Evolutionary conservation across 192 early-diverging fungal species (phyloP), one percentile per base, ranked within the genome.

Genomic region (Gaertneriomyces sp.): DNA sequence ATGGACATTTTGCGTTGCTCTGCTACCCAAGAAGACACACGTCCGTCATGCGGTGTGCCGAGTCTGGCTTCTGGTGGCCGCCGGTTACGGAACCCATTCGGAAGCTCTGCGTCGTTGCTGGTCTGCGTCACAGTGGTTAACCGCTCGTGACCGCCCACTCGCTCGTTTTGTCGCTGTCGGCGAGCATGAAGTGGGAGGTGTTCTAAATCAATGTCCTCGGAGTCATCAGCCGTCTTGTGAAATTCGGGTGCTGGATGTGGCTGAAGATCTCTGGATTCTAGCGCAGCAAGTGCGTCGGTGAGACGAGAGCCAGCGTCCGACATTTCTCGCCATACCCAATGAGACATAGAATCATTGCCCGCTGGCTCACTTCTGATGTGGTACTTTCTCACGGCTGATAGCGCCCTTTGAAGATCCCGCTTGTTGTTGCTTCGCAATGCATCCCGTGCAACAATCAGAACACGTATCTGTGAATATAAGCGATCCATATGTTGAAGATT

Each of bases 1-100:
- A 38, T 17, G 5, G 66, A 68, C 66, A 68, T 68, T 12, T 58
- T 44, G n/a, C 66, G 55, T 42, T 68, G 66, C 9, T 68, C 66
- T 20, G 58, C 66, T 12, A 68, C 66, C 66, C 66, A 68, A 14
- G 17, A 11, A 12, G 19, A 12, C 10, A 49, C 52, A 3, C 49
- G 46, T 20, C 9, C 61, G 19, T 5, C n/a, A 11, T 4, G 61
- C 19, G 16, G 16, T 4, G 4, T 45, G 19, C 8, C 54, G 4
- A 14, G 7, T 63, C 40, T 42, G 42, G 47, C 4, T 10, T 16
- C 17, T 42, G 61, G 61, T 50, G 47, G 1, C 47, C 17, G 47
- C 0, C 47, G 11, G 11, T 17, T 49, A 12, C 17, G 47, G 2
- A 33, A 60, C 59, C 42, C 33, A 7, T 63, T 6, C 47, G 49